Evolutionary conservation across 2,329 filamentous ascomycete species (phyloP), one percentile per base, ranked within the genome.

Genomic region (Botryosphaeria dothidea): DNA sequence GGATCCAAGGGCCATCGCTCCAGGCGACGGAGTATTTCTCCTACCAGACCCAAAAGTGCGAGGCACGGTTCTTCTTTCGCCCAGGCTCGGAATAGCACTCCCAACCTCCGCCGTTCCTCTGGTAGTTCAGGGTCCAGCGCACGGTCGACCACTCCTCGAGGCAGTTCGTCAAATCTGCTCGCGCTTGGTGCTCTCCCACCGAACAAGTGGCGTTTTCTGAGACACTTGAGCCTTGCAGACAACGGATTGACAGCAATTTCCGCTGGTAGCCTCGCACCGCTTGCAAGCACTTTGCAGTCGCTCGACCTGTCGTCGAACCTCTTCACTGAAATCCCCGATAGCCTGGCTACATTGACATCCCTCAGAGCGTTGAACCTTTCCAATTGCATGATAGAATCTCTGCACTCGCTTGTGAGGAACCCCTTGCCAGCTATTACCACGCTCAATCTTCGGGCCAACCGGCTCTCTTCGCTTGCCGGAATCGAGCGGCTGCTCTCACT

Each of bases 311-410:
- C 95, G 0, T 89, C 88, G 58, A 99, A 99, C 73, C 87, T 97
- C 34, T 96, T 99, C 77, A 89, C 88, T n/a, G 92, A 97, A 76
- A 90, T 98, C 62, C 95, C 95, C 0, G 95, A 98, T 76, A 95
- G 92, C 71, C 81, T 99, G 65, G 90, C 93, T 13, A 91, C 88
- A 9, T 82, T 99, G 65, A 93, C 92, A 21, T 90, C 92, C 29
- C 85, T 99, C n/a, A 89, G 93, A 68, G 93, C 95, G 25, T 82
- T 99, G 62, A 98, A 99, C 72, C 84, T 99, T 27, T 96, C 94
- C 3, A 91, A 96, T 72, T 98, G 94, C 83, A 97, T 98, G 93
- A 98, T 99, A 68, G 92, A 94, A 71, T 95, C 93, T 17, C 83
- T 99, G 64, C 91, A 96, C 72, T 97, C 94, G 1, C 83, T 99